Evolutionary conservation across 805 yeast species (phyloP).

Genomic region (Ogataea nakhonphanomensis): DNA sequence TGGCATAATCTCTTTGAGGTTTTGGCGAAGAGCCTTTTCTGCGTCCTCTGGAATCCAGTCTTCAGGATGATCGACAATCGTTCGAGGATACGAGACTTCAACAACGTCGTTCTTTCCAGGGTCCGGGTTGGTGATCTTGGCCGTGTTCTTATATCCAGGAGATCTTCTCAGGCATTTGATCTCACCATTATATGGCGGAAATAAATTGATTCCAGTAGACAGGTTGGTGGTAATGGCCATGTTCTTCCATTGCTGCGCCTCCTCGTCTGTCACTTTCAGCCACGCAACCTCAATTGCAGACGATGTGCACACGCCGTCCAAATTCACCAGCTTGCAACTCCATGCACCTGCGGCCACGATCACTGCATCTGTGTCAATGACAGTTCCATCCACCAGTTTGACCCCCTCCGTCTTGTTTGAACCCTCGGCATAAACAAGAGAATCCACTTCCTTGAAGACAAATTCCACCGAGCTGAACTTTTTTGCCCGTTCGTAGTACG

Average conservation of each 20-base stretch:
- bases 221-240: conserved; percentile 29
- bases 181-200: conserved; percentile 29
- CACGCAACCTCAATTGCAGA: conserved; percentile 28
- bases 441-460: conserved; percentile 20
- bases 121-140: conserved; percentile 17
- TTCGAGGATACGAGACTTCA: conserved; percentile 24
- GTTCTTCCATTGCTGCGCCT: conserved; percentile 21
- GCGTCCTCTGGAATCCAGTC: conserved; percentile 30
- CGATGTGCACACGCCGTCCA: conserved; percentile 16
- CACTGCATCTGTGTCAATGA: conserved; percentile 15
- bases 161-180: conserved; percentile 26
- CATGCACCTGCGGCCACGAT: conserved; percentile 29
- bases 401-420: conserved; percentile 19
- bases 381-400: conserved; percentile 13
- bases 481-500: conserved; percentile 25
- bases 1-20: conserved; percentile 25
- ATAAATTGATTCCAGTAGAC: conserved; percentile 28
- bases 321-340: conserved; percentile 25
- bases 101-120: conserved; percentile 9
- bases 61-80: conserved; percentile 16
- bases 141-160: conserved; percentile 27
- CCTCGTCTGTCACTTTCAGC: conserved; percentile 23
- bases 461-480: conserved; percentile 14
- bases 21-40: conserved; percentile 19
- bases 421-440: conserved; percentile 11